Conservation (phyloP, 768 basidiomycete species). For the Coprinopsis marcescibilis region DNA sequence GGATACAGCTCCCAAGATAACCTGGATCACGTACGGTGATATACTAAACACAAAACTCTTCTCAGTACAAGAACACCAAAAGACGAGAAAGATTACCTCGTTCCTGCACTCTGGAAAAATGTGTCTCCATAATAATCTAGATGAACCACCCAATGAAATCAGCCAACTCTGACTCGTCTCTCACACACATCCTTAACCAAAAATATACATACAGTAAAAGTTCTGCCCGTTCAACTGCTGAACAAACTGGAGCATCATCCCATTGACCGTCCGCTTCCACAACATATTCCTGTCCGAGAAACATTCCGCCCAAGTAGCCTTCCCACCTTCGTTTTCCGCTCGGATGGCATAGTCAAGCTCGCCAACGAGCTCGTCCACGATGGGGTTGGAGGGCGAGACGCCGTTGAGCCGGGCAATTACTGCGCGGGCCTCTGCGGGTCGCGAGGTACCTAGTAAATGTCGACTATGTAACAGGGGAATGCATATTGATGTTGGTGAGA, state of each 20-base stretch:
- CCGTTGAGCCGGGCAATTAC: conserved; percentile 66
- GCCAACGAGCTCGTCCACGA: conserved; percentile 55
- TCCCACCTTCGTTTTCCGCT: conserved; percentile 75
- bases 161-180: too few relatives aligned
- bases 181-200: neutral
- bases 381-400: conserved; percentile 48
- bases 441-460: conserved; percentile 58
- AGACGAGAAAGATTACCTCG: too few relatives aligned
- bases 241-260: conserved; percentile 81
- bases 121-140: conserved; percentile 75
- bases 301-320: conserved; percentile 74
- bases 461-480: conserved; percentile 42
- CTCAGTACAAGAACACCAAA: too few relatives aligned
- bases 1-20: conserved; percentile 69
- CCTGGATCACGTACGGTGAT: conserved; percentile 68
- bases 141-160: neutral
- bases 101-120: conserved; percentile 73
- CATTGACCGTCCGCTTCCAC: conserved; percentile 70
- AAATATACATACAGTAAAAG: conserved; percentile 57
- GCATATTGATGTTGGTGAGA: too few relatives aligned
- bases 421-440: conserved; percentile 45
- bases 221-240: conserved; percentile 80
- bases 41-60: too few relatives aligned
- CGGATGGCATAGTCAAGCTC: conserved; percentile 63
- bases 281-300: conserved; percentile 63